Evolutionary conservation across 1,139 yeast species (phyloP).

Genomic region (Insectozyma bohioensis): DNA sequence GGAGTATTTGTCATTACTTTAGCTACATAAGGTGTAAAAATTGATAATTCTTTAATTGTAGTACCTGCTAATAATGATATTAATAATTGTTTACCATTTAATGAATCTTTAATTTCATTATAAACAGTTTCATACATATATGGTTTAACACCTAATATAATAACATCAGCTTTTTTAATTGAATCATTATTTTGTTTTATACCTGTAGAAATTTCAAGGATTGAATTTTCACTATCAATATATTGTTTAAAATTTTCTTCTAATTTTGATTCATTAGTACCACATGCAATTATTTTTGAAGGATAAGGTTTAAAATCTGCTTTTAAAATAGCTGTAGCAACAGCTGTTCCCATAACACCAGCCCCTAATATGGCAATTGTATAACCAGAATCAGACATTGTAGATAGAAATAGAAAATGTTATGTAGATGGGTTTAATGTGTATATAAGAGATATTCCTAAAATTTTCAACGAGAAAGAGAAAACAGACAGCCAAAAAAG

Average conservation of each 20-base stretch:
- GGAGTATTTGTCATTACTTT: slow-evolving; percentile 99
- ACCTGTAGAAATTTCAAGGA: slow-evolving; percentile 56
- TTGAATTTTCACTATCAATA: too few relatives aligned
- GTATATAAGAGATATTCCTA: too few relatives aligned
- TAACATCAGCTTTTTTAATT: slow-evolving; percentile 61
- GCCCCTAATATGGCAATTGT: slow-evolving; percentile 84
- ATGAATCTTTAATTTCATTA: slow-evolving; percentile 39
- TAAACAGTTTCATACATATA: slow-evolving; percentile 66
- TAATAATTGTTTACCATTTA: slow-evolving; percentile 57
- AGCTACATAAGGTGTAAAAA: slow-evolving; percentile 60
- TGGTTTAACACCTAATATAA: slow-evolving; percentile 87
- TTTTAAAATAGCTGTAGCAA: slow-evolving; percentile 70
- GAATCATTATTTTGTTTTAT: slow-evolving; percentile 53
- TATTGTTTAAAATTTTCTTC: slow-evolving; percentile 17
- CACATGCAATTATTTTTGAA: slow-evolving; percentile 66
- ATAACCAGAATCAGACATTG: too few relatives aligned
- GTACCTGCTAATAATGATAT: slow-evolving; percentile 92
- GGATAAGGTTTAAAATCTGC: slow-evolving; percentile 61
- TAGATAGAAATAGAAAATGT: not conserved
- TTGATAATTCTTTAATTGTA: slow-evolving; percentile 67
- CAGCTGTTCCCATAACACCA: slow-evolving; percentile 98
- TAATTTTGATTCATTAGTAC: slow-evolving; percentile 33
- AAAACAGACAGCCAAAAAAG: too few relatives aligned
- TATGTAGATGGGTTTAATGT: too few relatives aligned
- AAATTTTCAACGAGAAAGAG: too few relatives aligned